Evolutionary conservation across 768 basidiomycete genomes (phyloP).

Genomic region (Termitomyces sp.): DNA sequence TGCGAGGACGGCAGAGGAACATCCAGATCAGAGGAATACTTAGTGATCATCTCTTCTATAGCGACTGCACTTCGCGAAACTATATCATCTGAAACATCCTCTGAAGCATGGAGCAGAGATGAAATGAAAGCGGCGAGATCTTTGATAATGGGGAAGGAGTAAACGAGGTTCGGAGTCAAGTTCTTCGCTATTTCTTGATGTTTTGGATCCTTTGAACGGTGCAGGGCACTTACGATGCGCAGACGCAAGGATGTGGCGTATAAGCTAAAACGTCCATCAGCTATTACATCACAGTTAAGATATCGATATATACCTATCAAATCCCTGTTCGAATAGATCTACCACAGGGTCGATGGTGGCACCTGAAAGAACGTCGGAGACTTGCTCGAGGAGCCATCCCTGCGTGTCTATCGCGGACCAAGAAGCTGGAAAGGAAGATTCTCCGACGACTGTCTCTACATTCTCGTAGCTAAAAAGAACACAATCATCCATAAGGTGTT

Average conservation of each 20-base stretch:
- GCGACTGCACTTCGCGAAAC: neutral
- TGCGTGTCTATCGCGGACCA: neutral
- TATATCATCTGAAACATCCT: neutral
- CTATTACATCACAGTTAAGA: too few species aligned
- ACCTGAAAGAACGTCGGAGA: neutral
- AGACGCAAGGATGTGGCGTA: slow-evolving; percentile 8
- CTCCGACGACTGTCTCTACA: neutral
- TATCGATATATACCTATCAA: slow-evolving; percentile 1
- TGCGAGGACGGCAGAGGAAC: neutral
- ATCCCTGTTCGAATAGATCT: slow-evolving; percentile 11
- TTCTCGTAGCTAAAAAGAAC: slow-evolving; percentile 4
- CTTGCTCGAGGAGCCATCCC: slow-evolving; percentile 7
- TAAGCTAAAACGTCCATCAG: neutral
- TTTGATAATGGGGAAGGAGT: slow-evolving; percentile 36
- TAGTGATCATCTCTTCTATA: slow-evolving; percentile 35
- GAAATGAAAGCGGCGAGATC: slow-evolving; percentile 8
- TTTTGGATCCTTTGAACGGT: neutral
- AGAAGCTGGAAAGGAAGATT: neutral
- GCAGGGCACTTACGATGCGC: slow-evolving; percentile 3
- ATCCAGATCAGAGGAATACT: slow-evolving; percentile 26
- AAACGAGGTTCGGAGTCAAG: slow-evolving; percentile 38
- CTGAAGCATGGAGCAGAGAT: neutral
- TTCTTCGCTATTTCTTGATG: slow-evolving; percentile 13
- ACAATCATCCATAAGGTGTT: neutral
- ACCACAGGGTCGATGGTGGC: neutral